Evolutionary conservation across 2,329 filamentous ascomycete species (phyloP).

Genomic region (Neofusicoccum cordaticola): DNA sequence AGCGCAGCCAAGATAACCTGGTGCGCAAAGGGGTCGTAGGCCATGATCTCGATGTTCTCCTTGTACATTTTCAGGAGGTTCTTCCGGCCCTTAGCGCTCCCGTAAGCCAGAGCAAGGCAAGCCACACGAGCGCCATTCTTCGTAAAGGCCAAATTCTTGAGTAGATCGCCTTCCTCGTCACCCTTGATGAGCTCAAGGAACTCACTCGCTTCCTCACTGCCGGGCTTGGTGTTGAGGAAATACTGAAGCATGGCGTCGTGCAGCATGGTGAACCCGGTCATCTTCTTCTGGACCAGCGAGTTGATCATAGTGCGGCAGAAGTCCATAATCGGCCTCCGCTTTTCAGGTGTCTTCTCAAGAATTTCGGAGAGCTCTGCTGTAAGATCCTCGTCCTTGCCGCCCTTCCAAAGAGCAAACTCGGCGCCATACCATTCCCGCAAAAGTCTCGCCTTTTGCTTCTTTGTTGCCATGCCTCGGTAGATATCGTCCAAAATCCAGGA

Average conservation of each 20-base stretch:
- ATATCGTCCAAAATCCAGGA: conserved; percentile 98
- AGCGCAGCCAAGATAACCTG: conserved; percentile 79
- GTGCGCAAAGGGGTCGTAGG: conserved; percentile 74
- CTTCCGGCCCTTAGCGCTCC: conserved; percentile 89
- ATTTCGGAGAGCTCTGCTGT: conserved; percentile 71
- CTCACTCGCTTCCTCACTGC: conserved; percentile 77
- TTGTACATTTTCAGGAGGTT: conserved; percentile 85
- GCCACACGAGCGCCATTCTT: conserved; percentile 80
- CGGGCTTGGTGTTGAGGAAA: conserved; percentile 74
- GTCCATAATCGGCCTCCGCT: conserved; percentile 82
- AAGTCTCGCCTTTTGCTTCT: conserved; percentile 78
- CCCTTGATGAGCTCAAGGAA: conserved; percentile 89
- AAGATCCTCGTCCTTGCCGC: conserved; percentile 51
- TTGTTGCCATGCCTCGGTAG: conserved; percentile 83
- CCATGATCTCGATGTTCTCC: conserved; percentile 82
- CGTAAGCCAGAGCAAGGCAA: conserved; percentile 77
- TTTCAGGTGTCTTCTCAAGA: conserved; percentile 74
- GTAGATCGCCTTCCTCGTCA: conserved; percentile 72
- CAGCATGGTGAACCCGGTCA: conserved; percentile 94
- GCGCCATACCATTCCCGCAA: conserved; percentile 95
- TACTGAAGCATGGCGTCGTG: conserved; percentile 99
- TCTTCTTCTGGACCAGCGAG: conserved; percentile 89
- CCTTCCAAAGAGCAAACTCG: conserved; percentile 80
- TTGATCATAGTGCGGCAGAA: conserved; percentile 85
- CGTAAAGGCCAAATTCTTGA: conserved; percentile 96